A percentile compares a stretch with the other conserved stretches of the same genome.
These are phyloP conservation scores for Beauveria brongniartii DNA, from an alignment of 2,329 filamentous ascomycete genomes.

Conservation along the genomic window DNA sequence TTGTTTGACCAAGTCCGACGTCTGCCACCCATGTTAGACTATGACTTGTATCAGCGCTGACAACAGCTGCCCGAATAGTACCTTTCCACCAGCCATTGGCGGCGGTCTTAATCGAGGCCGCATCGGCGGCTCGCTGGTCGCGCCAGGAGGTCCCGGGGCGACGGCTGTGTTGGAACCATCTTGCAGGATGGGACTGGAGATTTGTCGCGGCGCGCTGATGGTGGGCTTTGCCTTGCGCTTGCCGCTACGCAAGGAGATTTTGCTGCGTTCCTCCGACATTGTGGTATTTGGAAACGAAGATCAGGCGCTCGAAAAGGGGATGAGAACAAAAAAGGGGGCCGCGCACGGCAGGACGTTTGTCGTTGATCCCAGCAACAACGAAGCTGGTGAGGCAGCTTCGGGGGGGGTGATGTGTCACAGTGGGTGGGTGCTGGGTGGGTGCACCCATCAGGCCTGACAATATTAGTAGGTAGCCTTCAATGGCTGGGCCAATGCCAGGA, in stretches of 20 bases:
- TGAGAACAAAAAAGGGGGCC: not conserved
- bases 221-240: slow-evolving; percentile 54
- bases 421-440: too few relatives aligned
- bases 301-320: not conserved
- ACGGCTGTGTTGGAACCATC: slow-evolving; percentile 27
- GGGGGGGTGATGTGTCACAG: not conserved
- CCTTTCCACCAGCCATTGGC: slow-evolving; percentile 49
- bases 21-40: slow-evolving; percentile 31
- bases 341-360: not conserved
- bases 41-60: not conserved
- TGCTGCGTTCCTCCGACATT: slow-evolving; percentile 56
- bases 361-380: not conserved
- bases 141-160: slow-evolving; percentile 18
- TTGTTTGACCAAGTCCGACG: slow-evolving; percentile 81
- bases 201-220: slow-evolving; percentile 56
- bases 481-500: too few relatives aligned
- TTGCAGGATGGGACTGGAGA: slow-evolving; percentile 52
- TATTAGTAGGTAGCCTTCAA: too few relatives aligned
- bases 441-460: too few relatives aligned
- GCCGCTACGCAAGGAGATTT: slow-evolving; percentile 55
- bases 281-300: slow-evolving; percentile 11
- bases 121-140: slow-evolving; percentile 20
- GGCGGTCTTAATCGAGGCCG: slow-evolving; percentile 39
- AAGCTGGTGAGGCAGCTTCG: not conserved
- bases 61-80: slow-evolving; percentile 20